Conservation (phyloP, 805 yeast genomes). For the Cyberlindnera euphorbiae region DNA sequence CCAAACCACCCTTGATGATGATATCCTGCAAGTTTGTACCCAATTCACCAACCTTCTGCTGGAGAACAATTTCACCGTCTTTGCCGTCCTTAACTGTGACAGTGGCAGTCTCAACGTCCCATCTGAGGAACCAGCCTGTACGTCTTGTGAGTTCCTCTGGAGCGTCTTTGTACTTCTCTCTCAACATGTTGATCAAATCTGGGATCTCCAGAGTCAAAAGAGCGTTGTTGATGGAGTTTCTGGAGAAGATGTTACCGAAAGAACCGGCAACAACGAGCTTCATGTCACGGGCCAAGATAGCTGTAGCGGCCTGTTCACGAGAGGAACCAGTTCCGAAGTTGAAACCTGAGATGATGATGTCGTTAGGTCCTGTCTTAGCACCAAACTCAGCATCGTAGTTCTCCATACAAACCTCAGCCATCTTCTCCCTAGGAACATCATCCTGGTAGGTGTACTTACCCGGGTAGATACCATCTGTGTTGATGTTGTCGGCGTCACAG, state of each 20-base stretch:
- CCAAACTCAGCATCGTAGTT: slow-evolving; percentile 92
- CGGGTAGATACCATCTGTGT: slow-evolving; percentile 98
- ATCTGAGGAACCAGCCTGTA: slow-evolving; percentile 87
- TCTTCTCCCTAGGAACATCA: slow-evolving; percentile 87
- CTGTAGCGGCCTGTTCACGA: slow-evolving; percentile 99
- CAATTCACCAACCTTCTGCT: slow-evolving; percentile 90
- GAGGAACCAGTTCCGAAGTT: slow-evolving; percentile 99
- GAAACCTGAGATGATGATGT: slow-evolving; percentile 86
- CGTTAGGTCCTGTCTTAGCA: slow-evolving; percentile 75
- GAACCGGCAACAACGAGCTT: slow-evolving; percentile 93
- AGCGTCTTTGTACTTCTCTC: slow-evolving; percentile 55
- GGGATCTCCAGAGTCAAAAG: slow-evolving; percentile 92
- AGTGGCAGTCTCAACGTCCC: slow-evolving; percentile 86
- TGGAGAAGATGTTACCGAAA: slow-evolving; percentile 91
- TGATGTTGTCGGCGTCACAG: slow-evolving; percentile 95
- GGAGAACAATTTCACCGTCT: slow-evolving; percentile 52
- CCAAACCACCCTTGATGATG: slow-evolving; percentile 94
- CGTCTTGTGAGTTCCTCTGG: slow-evolving; percentile 80
- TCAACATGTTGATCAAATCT: slow-evolving; percentile 67
- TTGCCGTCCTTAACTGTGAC: slow-evolving; percentile 71
- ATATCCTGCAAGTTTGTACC: slow-evolving; percentile 96
- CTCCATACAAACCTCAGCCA: slow-evolving; percentile 99
- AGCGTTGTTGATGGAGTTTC: slow-evolving; percentile 97
- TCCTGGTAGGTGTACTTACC: slow-evolving; percentile 99
- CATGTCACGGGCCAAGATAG: slow-evolving; percentile 90